Percentiles rank a stretch among this genome's conserved stretches.
phyloP scores from a whole-genome alignment of 1,139 yeast species.

The Sugiyamaella pinicola region DNA sequence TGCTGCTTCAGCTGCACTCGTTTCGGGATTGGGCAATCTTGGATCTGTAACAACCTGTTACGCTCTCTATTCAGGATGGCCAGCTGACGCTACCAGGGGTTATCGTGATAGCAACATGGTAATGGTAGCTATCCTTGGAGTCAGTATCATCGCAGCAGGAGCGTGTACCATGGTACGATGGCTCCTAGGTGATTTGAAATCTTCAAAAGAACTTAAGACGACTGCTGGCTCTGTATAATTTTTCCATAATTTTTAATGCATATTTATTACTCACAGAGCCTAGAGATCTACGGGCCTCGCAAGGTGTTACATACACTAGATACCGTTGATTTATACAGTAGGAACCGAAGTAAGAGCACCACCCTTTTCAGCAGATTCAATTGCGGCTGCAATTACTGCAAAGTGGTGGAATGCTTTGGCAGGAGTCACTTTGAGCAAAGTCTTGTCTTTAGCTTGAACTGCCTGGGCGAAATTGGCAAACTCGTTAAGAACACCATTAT shows the following conservation, averaged over 20 bases:
- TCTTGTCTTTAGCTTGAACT: conserved; percentile 63
- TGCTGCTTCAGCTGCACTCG: conserved; percentile 81
- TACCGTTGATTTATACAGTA: conserved; percentile 16
- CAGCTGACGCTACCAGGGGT: conserved; percentile 63
- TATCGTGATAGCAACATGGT: conserved; percentile 80
- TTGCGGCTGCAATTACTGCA: conserved; percentile 82
- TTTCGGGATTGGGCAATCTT: conserved; percentile 81
- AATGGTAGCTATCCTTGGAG: conserved; percentile 73
- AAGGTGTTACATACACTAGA: not conserved
- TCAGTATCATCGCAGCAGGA: conserved; percentile 58
- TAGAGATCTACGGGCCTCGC: no score
- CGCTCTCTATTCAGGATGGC: conserved; percentile 87
- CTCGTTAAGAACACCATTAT: conserved; percentile 67
- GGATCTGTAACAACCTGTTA: conserved; percentile 86
- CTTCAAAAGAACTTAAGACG: not conserved
- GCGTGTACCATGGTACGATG: conserved; percentile 36
- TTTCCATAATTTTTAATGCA: not conserved
- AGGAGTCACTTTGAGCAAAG: conserved; percentile 60
- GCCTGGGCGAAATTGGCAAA: conserved; percentile 76
- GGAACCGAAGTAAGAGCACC: conserved; percentile 63
- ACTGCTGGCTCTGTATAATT: conserved; percentile 4
- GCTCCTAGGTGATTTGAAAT: conserved; percentile 36
- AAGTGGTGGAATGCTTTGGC: conserved; percentile 85
- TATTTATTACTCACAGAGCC: not conserved
- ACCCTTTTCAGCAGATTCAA: conserved; percentile 63